phyloP scores from a whole-genome alignment of 2,329 filamentous ascomycete genomes.

The Penicillium sp. region DNA sequence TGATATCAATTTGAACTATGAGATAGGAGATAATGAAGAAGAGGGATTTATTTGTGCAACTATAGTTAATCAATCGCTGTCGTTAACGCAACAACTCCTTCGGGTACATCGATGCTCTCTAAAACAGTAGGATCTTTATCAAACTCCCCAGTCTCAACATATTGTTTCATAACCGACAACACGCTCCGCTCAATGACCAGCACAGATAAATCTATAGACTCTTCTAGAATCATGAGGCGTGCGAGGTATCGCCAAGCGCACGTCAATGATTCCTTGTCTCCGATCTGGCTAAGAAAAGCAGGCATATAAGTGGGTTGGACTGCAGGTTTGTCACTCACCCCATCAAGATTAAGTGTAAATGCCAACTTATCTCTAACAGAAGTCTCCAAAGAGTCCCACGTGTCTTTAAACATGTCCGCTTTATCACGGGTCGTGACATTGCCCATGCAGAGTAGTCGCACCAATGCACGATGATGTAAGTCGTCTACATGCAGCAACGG shows the following conservation, averaged over 20 bases:
- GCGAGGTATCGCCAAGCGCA: slow-evolving; percentile 8
- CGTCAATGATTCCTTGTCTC: not conserved
- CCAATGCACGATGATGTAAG: slow-evolving; percentile 5
- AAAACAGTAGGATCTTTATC: slow-evolving; percentile 11
- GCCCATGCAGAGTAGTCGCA: slow-evolving; percentile 16
- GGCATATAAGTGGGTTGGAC: slow-evolving; percentile 17
- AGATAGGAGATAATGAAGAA: not conserved
- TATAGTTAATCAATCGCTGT: not conserved
- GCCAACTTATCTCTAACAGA: slow-evolving; percentile 1
- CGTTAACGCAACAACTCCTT: slow-evolving; percentile 4
- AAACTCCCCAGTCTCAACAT: slow-evolving; percentile 12
- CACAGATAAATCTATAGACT: slow-evolving; percentile 3
- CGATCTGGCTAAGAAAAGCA: slow-evolving; percentile 10
- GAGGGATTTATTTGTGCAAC: not conserved
- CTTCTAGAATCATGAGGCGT: slow-evolving; percentile 8
- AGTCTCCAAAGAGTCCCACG: slow-evolving; percentile 6
- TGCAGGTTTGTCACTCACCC: slow-evolving; percentile 8
- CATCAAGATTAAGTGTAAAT: slow-evolving; percentile 12
- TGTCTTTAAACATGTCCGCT: slow-evolving; percentile 9
- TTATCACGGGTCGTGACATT: slow-evolving; percentile 10
- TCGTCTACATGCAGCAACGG: not conserved
- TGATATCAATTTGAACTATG: not conserved
- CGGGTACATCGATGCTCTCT: slow-evolving; percentile 10
- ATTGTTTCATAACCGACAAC: slow-evolving; percentile 8
- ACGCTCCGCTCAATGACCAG: slow-evolving; percentile 17